Evolutionary conservation across 139 green algal species (phyloP).

Genomic region (Spirogloea muscicola): DNA sequence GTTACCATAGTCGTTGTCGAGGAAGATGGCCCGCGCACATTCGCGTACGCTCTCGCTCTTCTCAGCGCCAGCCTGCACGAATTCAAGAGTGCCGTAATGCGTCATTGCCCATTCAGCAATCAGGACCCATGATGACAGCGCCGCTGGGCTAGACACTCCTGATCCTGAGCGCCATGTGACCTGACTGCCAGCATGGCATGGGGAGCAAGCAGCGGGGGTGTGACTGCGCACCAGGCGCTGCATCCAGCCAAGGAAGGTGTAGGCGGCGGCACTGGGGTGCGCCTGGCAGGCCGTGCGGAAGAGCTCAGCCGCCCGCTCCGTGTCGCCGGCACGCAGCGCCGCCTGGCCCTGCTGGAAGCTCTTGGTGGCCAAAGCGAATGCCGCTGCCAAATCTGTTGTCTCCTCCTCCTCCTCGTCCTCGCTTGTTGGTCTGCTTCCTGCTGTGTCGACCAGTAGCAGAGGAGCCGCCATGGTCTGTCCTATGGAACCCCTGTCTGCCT

Average conservation of each 20-base stretch:
- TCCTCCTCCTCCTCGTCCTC: neutral
- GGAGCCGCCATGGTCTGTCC: too few species aligned
- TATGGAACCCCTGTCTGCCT: too few species aligned
- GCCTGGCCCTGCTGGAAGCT: neutral
- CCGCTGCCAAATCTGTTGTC: neutral
- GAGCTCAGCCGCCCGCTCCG: too few species aligned
- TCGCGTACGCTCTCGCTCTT: neutral
- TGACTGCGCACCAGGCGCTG: neutral
- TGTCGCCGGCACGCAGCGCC: neutral
- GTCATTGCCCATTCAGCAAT: too few species aligned
- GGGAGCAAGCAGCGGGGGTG: too few species aligned
- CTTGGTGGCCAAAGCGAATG: neutral
- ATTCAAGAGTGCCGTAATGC: too few species aligned
- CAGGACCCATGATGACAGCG: too few species aligned
- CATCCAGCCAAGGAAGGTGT: neutral
- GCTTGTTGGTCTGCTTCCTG: too few species aligned
- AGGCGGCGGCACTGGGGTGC: neutral
- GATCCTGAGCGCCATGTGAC: too few species aligned
- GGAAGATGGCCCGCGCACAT: neutral
- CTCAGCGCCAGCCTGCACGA: slow-evolving; percentile 1
- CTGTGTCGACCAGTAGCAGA: too few species aligned
- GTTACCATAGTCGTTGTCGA: neutral
- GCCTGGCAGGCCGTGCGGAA: neutral
- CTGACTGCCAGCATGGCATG: too few species aligned
- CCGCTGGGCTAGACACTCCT: too few species aligned